These are phyloP conservation scores for Saccharomycopsis fodiens DNA, from an alignment of 805 yeast genomes.

Conservation along the genomic window DNA sequence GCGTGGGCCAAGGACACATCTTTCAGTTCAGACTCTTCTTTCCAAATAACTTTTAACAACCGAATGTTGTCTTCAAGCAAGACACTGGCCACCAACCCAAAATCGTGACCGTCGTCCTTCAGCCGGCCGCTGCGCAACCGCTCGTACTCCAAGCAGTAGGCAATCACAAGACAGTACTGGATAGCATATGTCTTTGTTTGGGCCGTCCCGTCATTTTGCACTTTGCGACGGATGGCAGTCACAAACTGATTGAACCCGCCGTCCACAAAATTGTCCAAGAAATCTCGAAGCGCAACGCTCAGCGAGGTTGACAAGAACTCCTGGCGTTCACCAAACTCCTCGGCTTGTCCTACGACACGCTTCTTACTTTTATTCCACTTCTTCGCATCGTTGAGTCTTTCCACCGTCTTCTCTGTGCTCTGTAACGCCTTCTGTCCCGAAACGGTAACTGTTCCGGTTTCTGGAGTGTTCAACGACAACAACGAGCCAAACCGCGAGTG, in stretches of 20 bases:
- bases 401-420: constrained; percentile 45
- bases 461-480: constrained; percentile 59
- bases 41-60: constrained; percentile 12
- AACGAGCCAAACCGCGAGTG: constrained; percentile 91
- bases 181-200: constrained; percentile 13
- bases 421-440: constrained; percentile 65
- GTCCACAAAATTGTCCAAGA: constrained; percentile 56
- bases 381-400: constrained; percentile 59
- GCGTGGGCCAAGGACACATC: constrained; percentile 63
- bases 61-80: constrained; percentile 48
- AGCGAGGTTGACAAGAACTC: constrained; percentile 29
- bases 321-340: constrained; percentile 21
- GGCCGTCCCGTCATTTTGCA: constrained; percentile 22
- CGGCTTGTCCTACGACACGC: constrained; percentile 11
- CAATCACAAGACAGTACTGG: constrained; percentile 25
- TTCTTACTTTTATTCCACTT: constrained; percentile 46
- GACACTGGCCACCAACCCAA: constrained; percentile 44
- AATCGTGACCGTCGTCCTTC: constrained; percentile 26
- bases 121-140: constrained; percentile 28
- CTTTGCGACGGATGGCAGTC: constrained; percentile 37
- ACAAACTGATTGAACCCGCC: constrained; percentile 69
- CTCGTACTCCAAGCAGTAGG: constrained; percentile 76
- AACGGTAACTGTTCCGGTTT: constrained; percentile 51
- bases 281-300: constrained; percentile 30
- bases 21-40: constrained; percentile 32